These are phyloP conservation scores for Hypoxylon fuscum DNA, from an alignment of 495 filamentous ascomycete genomes.

Conservation along the genomic window DNA sequence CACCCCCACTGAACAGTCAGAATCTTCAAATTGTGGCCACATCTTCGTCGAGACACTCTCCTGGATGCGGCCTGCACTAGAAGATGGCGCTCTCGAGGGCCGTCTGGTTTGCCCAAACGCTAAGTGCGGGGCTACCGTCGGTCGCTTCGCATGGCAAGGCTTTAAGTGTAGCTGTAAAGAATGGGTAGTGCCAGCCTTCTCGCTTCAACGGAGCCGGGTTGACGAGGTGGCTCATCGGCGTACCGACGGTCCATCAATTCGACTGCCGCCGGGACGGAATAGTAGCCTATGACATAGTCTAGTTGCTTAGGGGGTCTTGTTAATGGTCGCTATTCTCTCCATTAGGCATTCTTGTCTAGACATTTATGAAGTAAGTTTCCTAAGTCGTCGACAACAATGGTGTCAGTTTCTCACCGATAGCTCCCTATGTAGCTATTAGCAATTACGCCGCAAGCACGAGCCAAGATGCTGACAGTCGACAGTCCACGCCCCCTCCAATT, in stretches of 20 bases:
- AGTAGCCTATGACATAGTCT: slow-evolving; percentile 32
- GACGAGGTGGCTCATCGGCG: slow-evolving; percentile 67
- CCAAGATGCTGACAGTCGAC: slow-evolving; percentile 31
- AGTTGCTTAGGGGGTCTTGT: slow-evolving; percentile 3
- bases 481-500: slow-evolving; percentile 23
- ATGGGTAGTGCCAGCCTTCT: slow-evolving; percentile 93
- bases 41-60: slow-evolving; percentile 88
- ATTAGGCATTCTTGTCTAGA: slow-evolving; percentile 4
- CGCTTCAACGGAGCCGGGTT: slow-evolving; percentile 78
- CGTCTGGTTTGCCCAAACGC: slow-evolving; percentile 81
- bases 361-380: slow-evolving; percentile 8
- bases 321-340: slow-evolving; percentile 1
- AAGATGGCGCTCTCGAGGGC: slow-evolving; percentile 79
- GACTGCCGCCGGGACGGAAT: slow-evolving; percentile 41
- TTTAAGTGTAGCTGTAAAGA: slow-evolving; percentile 89
- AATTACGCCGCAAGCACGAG: slow-evolving; percentile 27
- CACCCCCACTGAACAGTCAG: slow-evolving; percentile 27
- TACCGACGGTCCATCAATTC: slow-evolving; percentile 33
- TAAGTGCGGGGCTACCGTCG: slow-evolving; percentile 81
- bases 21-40: slow-evolving; percentile 69
- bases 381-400: background rate
- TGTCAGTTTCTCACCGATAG: slow-evolving; percentile 8
- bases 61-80: slow-evolving; percentile 89
- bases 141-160: slow-evolving; percentile 95
- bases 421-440: background rate